Base-by-base conservation (phyloP, 2,329 filamentous ascomycete species). In the Trichocomaceae sp. region DNA sequence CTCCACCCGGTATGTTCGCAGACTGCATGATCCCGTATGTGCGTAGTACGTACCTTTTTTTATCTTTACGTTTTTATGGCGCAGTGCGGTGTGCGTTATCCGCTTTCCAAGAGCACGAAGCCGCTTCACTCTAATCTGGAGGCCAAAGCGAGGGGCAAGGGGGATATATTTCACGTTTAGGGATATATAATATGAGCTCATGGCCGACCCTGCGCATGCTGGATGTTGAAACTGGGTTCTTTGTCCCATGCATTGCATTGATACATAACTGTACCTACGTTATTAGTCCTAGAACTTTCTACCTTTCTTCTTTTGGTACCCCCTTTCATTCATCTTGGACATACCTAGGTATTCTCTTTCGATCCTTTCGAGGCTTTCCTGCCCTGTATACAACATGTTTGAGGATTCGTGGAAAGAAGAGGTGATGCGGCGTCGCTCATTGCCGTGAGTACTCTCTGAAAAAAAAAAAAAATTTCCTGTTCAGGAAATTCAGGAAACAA, bases 381-480 rank as follows among this genome's bases (percentile, higher is more conserved):
- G 17, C 47, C 50, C 55, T 58, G 56, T 53, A 47, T 60, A 59
- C 54, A 55, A 46, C 55, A 66, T 69, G 63, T 64, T 64, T 57
- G 66, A 70, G 56, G 64, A 69, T 55, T 65, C 68, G 57, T 59
- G 55, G 53, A 57, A 60, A 44, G 63, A 64, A 54, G 60, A 64
- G 57, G 66, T 64, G 31, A 64, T 60, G 35, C 60, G 65, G 47
- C 69, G 64, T 56, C 68, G 65, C 62, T 66, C 68, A 58, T 61
- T 71, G 39, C 69, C 69, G 69, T 72, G 59, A 69, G 69, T 39
- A 23, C 20, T 20, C 19, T 29, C 42, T 31, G 47, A 8, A 42
- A 22, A n/a, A 9, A 31, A 48, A 8, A 42, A 22, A n/a, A 9
- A 22, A 29, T 42, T 41, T 29, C 13, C 57, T 49, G 50, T 41